These are phyloP conservation scores for Verticillium longisporum DNA, from an alignment of 2,329 filamentous ascomycete species.

Conservation along the genomic window DNA sequence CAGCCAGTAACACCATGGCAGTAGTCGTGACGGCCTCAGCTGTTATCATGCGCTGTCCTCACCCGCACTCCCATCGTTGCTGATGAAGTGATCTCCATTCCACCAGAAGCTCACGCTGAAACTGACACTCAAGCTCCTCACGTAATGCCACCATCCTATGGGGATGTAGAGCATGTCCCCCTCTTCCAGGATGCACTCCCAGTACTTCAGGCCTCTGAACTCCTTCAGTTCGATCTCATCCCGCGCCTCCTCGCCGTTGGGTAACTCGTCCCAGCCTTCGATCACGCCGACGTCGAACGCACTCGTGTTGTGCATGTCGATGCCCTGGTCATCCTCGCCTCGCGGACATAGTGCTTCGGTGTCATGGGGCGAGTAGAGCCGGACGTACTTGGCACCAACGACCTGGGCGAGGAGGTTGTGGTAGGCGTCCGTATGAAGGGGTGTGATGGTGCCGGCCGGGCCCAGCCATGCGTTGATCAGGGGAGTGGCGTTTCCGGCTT, in stretches of 20 bases:
- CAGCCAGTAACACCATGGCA: too few species aligned
- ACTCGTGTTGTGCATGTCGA: conserved; percentile 93
- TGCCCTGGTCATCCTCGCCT: conserved; percentile 59
- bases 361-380: conserved; percentile 69
- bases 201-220: conserved; percentile 56
- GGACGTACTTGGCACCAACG: conserved; percentile 85
- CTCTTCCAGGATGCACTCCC: conserved; percentile 71
- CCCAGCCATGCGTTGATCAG: conserved; percentile 86
- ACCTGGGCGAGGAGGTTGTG: conserved; percentile 89
- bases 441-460: conserved; percentile 79
- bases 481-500: conserved; percentile 8
- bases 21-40: too few species aligned
- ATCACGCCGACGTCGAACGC: conserved; percentile 66
- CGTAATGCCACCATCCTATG: conserved; percentile 97
- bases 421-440: conserved; percentile 88
- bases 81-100: conserved; percentile 34
- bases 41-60: neutral
- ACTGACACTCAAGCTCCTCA: conserved; percentile 75
- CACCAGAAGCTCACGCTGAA: conserved; percentile 99
- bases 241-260: conserved; percentile 15
- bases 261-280: conserved; percentile 48
- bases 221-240: conserved; percentile 30
- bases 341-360: conserved; percentile 52
- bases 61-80: neutral
- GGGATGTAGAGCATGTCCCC: conserved; percentile 89